Conservation (phyloP, 148 eudicot species). For the Vaccinium myrtillus region DNA sequence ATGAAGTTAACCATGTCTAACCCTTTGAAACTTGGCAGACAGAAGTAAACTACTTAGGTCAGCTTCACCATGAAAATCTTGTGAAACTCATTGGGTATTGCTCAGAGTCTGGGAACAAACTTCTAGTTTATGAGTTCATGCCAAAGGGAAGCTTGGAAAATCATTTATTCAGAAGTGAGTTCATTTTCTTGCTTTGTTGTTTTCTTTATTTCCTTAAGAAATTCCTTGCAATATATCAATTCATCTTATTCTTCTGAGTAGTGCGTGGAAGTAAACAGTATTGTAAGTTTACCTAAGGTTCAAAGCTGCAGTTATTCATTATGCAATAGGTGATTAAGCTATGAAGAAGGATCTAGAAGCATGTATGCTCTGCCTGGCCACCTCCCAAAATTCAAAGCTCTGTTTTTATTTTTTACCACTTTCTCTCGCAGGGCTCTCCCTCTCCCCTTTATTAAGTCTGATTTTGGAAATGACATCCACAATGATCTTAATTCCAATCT, state of each 20-base stretch:
- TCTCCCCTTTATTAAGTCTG: not conserved
- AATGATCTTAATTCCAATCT: not conserved
- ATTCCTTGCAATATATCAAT: not conserved
- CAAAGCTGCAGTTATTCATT: not conserved
- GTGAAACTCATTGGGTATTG: slow-evolving; percentile 84
- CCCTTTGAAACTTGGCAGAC: slow-evolving; percentile 45
- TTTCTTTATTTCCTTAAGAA: not conserved
- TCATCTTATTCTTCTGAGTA: not conserved
- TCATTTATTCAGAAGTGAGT: slow-evolving; percentile 80
- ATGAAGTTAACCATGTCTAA: not conserved
- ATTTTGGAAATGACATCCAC: not conserved
- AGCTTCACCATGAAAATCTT: slow-evolving; percentile 68
- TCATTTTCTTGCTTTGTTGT: not conserved
- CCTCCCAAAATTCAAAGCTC: not conserved
- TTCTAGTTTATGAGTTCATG: slow-evolving; percentile 85
- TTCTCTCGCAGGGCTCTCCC: not conserved
- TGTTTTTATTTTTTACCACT: not conserved
- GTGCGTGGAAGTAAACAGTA: not conserved
- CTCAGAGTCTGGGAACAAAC: slow-evolving; percentile 65
- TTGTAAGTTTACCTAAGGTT: not conserved
- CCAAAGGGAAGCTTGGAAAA: slow-evolving; percentile 89
- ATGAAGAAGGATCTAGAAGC: not conserved
- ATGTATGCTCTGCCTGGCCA: not conserved
- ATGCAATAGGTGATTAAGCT: not conserved
- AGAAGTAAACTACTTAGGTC: slow-evolving; percentile 74